Base-by-base conservation (phyloP, 345 rosid species). In the Brassica juncea region DNA sequence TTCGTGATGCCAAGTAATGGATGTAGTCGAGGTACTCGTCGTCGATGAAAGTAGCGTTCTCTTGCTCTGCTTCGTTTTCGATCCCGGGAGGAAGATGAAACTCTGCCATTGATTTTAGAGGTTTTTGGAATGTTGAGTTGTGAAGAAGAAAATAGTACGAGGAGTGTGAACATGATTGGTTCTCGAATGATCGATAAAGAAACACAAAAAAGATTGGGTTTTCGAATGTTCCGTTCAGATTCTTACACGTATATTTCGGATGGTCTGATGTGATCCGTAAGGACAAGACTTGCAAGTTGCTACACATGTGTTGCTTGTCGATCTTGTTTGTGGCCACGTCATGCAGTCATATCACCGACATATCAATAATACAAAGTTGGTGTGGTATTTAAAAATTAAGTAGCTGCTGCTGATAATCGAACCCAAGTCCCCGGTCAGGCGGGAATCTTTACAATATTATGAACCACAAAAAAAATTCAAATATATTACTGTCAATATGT, bases 1-100 rank as follows among this genome's bases (percentile, higher is more conserved):
- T 76, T 3, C 74, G 27, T 59, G 80, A 76, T 12, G 66, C 61
- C 61, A 76, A 60, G 68, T 76, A 76, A 21, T 44, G 73, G 12
- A 76, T 59, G 68, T 68, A 76, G 55, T n/a, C 31, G 52, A 58
- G 59, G 16, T 68, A 68, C 14, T 76, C 80, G 2, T 68, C 61
- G 11, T 76, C 69, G 52, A 68, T 27, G 6, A 9, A 27, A 39
- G 57, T 12, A 32, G 66, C n/a, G 57, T 34, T 37, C 5, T 16
- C 66, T 25, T 32, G 74, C 4, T 68, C 73, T 12, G 16, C 6
- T 59, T 68, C 57, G 73, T 12, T 16, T 9, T 55, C 31, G 2
- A 15, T 72, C 6, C 39, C 60, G 12, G 60, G 12, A 60, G 80
- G 49, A 19, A 76, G 80, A 60, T 68, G 74, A 69, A 68, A 76